Conservation (phyloP, 345 rosid genomes). For the Iberis pinnata region DNA sequence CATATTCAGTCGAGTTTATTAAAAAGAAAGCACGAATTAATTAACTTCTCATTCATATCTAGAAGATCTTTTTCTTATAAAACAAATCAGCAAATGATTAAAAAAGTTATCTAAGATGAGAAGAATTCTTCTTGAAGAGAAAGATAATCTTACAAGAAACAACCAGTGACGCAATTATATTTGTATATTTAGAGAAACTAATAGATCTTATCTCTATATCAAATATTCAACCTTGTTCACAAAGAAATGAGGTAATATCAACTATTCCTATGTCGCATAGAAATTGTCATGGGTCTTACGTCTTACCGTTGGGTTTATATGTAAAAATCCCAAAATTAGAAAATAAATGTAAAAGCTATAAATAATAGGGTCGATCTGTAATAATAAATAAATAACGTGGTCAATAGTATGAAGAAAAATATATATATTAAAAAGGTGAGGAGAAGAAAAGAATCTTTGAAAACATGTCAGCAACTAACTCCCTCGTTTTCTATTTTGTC, state of each 20-base stretch:
- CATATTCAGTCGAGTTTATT: no score
- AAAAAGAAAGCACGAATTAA: no score
- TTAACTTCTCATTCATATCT: no score
- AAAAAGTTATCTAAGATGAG: background rate
- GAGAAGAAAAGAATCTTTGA: background rate
- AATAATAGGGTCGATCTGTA: background rate
- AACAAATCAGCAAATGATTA: no score
- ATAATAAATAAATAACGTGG: no score
- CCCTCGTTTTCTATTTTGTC: conserved; percentile 21
- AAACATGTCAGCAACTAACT: conserved; percentile 26
- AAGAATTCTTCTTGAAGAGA: background rate
- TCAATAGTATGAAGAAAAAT: no score
- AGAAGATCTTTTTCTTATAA: no score
- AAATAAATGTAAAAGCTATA: background rate
- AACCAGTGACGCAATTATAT: conserved; percentile 11
- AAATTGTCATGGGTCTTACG: conserved; percentile 3
- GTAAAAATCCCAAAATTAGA: background rate
- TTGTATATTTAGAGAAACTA: background rate
- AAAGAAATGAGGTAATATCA: background rate
- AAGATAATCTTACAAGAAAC: conserved; percentile 16
- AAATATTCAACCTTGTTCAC: background rate
- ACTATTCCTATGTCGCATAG: no score
- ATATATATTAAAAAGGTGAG: background rate
- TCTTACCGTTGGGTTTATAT: background rate
- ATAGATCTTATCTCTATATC: no score